Base-by-base conservation (phyloP, 345 rosid genomes). In the Mallotus nudiflorus region DNA sequence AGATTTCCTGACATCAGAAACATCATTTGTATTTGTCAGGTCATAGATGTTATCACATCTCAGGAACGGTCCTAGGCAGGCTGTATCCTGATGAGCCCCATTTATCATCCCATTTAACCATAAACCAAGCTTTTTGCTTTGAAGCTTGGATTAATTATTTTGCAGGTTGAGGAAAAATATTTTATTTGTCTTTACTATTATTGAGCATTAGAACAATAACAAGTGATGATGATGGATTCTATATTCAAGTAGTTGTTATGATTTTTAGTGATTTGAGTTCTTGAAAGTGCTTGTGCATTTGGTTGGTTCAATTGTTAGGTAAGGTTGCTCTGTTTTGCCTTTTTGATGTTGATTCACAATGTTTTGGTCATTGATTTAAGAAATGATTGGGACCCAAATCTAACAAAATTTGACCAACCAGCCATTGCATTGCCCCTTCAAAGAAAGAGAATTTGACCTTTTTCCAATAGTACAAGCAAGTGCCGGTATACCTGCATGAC, bases 71-170 rank as follows among this genome's bases (percentile, higher is more conserved):
- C 37, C 22, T 20, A 33, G 73, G 48, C 8, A 33, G 37, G 37
- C 15, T 44, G 46, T 40, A 20, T 57, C 29, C 58, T 40, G 50
- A 13, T 27, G 9, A 48, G 56, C 57, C 28, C 28, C 46, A 33
- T 58, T 59, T 22, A 22, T 19, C 5, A 50, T 46, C 59, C 22
- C 49, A 37, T 60, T 61, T 24, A n/a, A n/a, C n/a, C n/a, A n/a
- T n/a, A n/a, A n/a, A 24, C 18, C 35, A n/a, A 48, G 73, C 49
- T 35, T 24, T 29, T 35, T 16, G 51, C 60, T 61, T 33, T 37
- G 50, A 59, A 22, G 74, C 74, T 60, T 61, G 61, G 67, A 49
- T 15, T 70, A 39, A 24, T 70, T 31, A 48, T 50, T 62, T 60
- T 69, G 29, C 42, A 28, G 63, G 64, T 24, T 9, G 59, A 25